Conservation (phyloP, 148 eudicot species). For the Nyssa sinensis region DNA sequence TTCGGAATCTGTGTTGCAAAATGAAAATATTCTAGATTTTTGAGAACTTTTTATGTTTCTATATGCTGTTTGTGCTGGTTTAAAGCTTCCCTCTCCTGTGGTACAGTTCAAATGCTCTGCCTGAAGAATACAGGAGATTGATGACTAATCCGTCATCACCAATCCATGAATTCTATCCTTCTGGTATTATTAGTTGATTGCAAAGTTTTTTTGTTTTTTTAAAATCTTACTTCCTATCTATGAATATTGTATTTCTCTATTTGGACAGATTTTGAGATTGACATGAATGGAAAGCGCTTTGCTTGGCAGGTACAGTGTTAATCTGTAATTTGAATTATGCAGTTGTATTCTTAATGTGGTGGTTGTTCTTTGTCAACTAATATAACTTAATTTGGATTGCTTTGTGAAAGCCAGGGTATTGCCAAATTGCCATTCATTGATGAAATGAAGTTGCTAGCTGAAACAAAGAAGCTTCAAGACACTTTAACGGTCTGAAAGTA, state of each 20-base stretch:
- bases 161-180: conserved; percentile 78
- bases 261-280: conserved; percentile 82
- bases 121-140: conserved; percentile 76
- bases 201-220: conserved; percentile 15
- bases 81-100: conserved; percentile 12
- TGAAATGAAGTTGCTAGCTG: conserved; percentile 77
- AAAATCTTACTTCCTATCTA: conserved; percentile 1
- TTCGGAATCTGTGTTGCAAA: neutral
- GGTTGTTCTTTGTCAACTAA: neutral
- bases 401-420: conserved; percentile 58
- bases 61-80: neutral
- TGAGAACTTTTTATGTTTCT: neutral
- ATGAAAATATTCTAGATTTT: neutral
- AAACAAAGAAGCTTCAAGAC: conserved; percentile 82
- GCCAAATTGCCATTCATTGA: conserved; percentile 95
- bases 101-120: conserved; percentile 84
- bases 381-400: neutral
- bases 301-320: conserved; percentile 89
- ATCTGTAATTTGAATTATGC: neutral
- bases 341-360: neutral
- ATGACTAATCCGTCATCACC: conserved; percentile 96
- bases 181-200: conserved; percentile 50
- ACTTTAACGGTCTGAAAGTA: conserved; percentile 68
- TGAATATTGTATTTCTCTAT: neutral
- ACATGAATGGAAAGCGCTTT: conserved; percentile 98